Conservation (phyloP, 805 yeast species). For the Blastobotrys americana region DNA sequence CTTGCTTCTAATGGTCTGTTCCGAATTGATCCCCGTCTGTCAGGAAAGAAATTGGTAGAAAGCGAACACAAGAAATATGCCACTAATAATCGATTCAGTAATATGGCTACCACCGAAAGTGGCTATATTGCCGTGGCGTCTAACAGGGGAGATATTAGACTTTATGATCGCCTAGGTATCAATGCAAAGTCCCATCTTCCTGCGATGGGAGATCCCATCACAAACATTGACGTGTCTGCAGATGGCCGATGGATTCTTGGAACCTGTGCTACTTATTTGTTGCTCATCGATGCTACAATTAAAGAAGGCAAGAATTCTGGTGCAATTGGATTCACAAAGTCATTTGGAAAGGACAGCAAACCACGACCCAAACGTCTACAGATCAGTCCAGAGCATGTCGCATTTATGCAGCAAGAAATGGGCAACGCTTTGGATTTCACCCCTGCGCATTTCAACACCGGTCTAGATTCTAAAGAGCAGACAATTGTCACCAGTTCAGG, state of each 20-base stretch:
- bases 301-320: constrained; percentile 57
- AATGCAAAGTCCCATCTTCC: constrained; percentile 76
- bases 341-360: constrained; percentile 56
- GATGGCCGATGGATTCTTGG: constrained; percentile 80
- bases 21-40: constrained; percentile 71
- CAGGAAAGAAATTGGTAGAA: constrained; percentile 52
- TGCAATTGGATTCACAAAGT: constrained; percentile 52
- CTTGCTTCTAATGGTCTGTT: constrained; percentile 58
- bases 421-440: constrained; percentile 52
- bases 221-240: constrained; percentile 61
- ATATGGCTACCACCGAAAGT: constrained; percentile 60
- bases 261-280: constrained; percentile 64
- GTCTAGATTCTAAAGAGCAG: constrained; percentile 55
- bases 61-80: constrained; percentile 48
- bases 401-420: constrained; percentile 47
- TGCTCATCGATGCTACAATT: constrained; percentile 61
- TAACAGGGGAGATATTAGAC: constrained; percentile 63
- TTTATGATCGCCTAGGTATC: constrained; percentile 65
- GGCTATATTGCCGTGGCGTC: constrained; percentile 78
- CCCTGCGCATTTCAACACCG: constrained; percentile 70
- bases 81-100: constrained; percentile 48
- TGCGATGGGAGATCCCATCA: constrained; percentile 69
- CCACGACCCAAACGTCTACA: constrained; percentile 65
- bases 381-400: constrained; percentile 64
- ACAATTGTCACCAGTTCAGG: constrained; percentile 73